Evolutionary conservation across 768 basidiomycete genomes (phyloP).

Genomic region (Dentipellis sp.): DNA sequence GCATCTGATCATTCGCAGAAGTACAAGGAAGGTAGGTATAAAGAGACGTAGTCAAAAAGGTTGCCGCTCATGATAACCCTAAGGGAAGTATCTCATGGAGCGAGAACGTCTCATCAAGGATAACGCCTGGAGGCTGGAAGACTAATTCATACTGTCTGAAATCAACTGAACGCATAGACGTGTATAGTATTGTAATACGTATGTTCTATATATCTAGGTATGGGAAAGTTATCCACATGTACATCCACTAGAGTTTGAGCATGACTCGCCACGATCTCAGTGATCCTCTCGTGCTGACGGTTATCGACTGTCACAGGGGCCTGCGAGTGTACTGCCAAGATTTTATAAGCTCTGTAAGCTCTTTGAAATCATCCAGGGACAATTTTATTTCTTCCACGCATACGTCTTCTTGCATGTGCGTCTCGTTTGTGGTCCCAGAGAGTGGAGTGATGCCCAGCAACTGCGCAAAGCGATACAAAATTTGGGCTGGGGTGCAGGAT

Average conservation of each 20-base stretch:
- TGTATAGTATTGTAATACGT: background rate
- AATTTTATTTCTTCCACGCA: constrained; percentile 30
- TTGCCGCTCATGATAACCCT: background rate
- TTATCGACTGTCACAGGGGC: too few relatives aligned
- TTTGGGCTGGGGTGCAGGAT: constrained; percentile 53
- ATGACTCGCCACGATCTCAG: too few relatives aligned
- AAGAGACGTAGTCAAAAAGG: background rate
- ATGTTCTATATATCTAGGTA: background rate
- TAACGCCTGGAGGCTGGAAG: constrained; percentile 67
- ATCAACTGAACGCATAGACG: background rate
- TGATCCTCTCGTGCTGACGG: too few relatives aligned
- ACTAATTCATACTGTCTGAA: constrained; percentile 15
- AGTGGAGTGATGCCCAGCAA: constrained; percentile 58
- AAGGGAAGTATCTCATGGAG: constrained; percentile 78
- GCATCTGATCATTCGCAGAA: constrained; percentile 70
- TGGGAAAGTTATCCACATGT: background rate
- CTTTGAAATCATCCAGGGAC: constrained; percentile 20
- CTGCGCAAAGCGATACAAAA: constrained; percentile 62
- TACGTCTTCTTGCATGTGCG: constrained; percentile 63
- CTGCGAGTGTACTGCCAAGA: background rate
- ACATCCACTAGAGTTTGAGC: background rate
- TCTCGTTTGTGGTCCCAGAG: constrained; percentile 60
- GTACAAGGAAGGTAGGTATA: constrained; percentile 70
- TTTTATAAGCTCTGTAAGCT: constrained; percentile 24
- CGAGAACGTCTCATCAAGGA: constrained; percentile 75